Evolutionary conservation across 192 early-diverging fungal genomes (phyloP), one percentile per base, ranked within the genome.

Genomic region (Coemansia sp.): DNA sequence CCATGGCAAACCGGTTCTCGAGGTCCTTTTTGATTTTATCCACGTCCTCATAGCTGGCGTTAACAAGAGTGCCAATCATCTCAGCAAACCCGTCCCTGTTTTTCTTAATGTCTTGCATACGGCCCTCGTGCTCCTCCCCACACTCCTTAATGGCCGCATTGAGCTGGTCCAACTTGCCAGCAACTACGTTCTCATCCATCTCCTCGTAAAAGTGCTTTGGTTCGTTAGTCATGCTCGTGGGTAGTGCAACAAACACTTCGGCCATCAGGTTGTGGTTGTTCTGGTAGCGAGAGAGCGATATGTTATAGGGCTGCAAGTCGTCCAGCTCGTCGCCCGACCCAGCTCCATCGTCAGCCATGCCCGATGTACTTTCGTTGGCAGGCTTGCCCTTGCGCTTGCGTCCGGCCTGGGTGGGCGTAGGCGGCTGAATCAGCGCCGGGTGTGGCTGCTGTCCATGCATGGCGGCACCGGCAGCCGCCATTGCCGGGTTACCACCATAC

Each of bases 261-360:
- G 78, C 62, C 78, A 81, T 75, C 47, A 81, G 10, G 28, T 62
- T 75, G 61, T 81, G 78, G 66, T 75, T 81, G 59, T 75, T 68
- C 45, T 81, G 78, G 62, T 81, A 81, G 47, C 78, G 62, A 23
- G 55, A 53, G 25, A 81, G 53, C 18, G 78, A 72, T 11, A 81
- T 65, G 11, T 23, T 72, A 18, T 68, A 71, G 23, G 78, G 73
- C 64, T 75, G 78, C 14, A 75, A 41, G 23, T 43, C 64, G 36
- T 75, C 73, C 31, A 72, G 38, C 36, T 81, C 78, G 31, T 81
- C 78, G 12, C 70, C 78, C 6, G 72, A 75, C 0, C 47, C 72
- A 1, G 33, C 60, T 3, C 43, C 64, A 26, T 55, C 77, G 13
- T 66, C 42, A n/a, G 20, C 36, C 18, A 33, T 47, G 1, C 39